Percentiles rank a stretch among this genome's conserved stretches.
phyloP scores from a whole-genome alignment of 1,284 basidiomycete species.

The Sanguinoderma infundibulare region DNA sequence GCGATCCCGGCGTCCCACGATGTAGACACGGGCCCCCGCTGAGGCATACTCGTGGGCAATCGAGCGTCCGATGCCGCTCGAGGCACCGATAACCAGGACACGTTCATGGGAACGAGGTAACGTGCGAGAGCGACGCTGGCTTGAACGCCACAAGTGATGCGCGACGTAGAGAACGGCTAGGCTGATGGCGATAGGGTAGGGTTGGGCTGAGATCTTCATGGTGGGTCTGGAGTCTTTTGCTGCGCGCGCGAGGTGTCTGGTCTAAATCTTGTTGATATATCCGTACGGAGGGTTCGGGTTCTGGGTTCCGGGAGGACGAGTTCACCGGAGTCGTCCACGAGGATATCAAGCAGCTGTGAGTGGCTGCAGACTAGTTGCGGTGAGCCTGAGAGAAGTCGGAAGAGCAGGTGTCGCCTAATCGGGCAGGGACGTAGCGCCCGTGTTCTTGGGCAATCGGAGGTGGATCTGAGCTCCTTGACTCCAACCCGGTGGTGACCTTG shows the following conservation, averaged over 20 bases:
- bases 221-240: background rate
- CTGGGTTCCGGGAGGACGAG: too few relatives aligned
- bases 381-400: too few relatives aligned
- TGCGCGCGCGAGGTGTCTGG: too few relatives aligned
- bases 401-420: conserved; percentile 1
- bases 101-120: conserved; percentile 52
- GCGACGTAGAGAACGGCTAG: conserved; percentile 6
- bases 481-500: background rate
- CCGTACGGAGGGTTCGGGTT: background rate
- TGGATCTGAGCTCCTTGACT: conserved; percentile 6
- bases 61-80: conserved; percentile 81
- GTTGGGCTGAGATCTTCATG: background rate
- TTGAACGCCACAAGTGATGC: conserved; percentile 10
- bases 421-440: conserved; percentile 20
- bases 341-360: background rate
- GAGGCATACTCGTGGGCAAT: conserved; percentile 76
- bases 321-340: too few relatives aligned
- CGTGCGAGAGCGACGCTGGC: conserved; percentile 10
- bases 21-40: conserved; percentile 76
- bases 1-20: conserved; percentile 73
- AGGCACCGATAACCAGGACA: conserved; percentile 82
- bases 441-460: background rate
- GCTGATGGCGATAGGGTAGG: background rate
- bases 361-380: background rate
- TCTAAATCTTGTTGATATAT: background rate